These are phyloP conservation scores for Miscanthus sacchariflorus DNA, from an alignment of 202 grass and related monocot species.

Conservation along the genomic window DNA sequence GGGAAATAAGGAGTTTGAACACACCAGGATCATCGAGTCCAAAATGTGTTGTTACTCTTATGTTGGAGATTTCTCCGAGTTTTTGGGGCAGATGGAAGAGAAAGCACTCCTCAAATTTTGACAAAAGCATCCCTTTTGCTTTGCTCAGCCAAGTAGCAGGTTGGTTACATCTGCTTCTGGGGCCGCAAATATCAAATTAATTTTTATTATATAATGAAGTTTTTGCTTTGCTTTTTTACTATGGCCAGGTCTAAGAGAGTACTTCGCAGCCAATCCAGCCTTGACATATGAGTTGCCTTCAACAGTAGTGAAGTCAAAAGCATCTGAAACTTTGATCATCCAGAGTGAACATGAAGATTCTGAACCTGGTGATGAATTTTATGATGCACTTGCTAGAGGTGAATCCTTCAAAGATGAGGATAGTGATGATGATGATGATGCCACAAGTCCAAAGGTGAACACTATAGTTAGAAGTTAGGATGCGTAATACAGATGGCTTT, in stretches of 20 bases:
- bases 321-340: slow-evolving; percentile 56
- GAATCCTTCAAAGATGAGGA: slow-evolving; percentile 83
- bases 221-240: slow-evolving; percentile 29
- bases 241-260: slow-evolving; percentile 85
- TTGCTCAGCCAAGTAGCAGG: slow-evolving; percentile 97
- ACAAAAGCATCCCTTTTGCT: slow-evolving; percentile 84
- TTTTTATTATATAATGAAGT: slow-evolving; percentile 39
- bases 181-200: slow-evolving; percentile 20
- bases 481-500: not conserved
- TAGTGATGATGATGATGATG: slow-evolving; percentile 67
- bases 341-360: slow-evolving; percentile 73
- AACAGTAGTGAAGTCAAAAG: slow-evolving; percentile 62
- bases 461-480: slow-evolving; percentile 41
- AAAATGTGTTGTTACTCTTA: slow-evolving; percentile 88
- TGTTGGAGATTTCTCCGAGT: slow-evolving; percentile 68
- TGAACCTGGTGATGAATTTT: slow-evolving; percentile 85
- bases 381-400: slow-evolving; percentile 85
- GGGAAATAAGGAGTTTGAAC: slow-evolving; percentile 86
- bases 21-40: slow-evolving; percentile 51
- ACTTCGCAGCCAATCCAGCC: slow-evolving; percentile 83
- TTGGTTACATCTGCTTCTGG: slow-evolving; percentile 50
- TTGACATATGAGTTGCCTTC: slow-evolving; percentile 71
- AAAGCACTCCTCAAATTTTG: slow-evolving; percentile 69
- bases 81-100: slow-evolving; percentile 89
- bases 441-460: slow-evolving; percentile 34